A percentile compares a stretch with the other conserved stretches of the same genome.
Conservation (phyloP, 1,284 basidiomycete species). For the Cutaneotrichosporon mucoides region DNA sequence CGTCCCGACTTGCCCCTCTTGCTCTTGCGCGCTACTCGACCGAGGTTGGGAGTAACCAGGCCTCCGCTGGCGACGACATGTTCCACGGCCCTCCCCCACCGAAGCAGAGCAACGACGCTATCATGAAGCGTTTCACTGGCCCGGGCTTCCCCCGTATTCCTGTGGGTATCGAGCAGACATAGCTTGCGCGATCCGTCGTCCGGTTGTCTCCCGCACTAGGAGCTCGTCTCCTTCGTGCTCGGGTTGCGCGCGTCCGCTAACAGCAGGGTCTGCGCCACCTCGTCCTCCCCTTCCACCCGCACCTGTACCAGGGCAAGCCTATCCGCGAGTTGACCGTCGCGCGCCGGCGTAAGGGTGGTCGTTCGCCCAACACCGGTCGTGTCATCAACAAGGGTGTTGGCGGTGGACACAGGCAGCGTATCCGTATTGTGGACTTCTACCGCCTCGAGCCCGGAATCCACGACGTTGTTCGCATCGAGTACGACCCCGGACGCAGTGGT, state of each 20-base stretch:
- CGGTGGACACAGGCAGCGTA: constrained; percentile 83
- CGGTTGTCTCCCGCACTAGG: no score
- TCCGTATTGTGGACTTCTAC: constrained; percentile 84
- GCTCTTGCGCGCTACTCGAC: constrained; percentile 24
- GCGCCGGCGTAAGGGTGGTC: constrained; percentile 77
- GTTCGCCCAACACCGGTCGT: constrained; percentile 67
- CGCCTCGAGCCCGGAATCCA: constrained; percentile 71
- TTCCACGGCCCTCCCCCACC: constrained; percentile 25
- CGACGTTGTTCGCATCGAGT: constrained; percentile 90
- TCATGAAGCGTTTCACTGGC: constrained; percentile 43
- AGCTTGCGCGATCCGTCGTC: no score
- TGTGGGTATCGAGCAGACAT: constrained; percentile 23
- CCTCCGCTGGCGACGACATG: constrained; percentile 11
- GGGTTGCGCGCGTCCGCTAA: neutral
- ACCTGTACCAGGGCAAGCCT: constrained; percentile 78
- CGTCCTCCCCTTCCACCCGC: constrained; percentile 70
- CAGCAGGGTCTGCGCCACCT: constrained; percentile 72
- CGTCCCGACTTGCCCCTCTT: constrained; percentile 2
- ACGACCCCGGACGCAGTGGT: constrained; percentile 88
- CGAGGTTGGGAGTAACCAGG: constrained; percentile 1
- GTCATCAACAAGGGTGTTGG: constrained; percentile 87
- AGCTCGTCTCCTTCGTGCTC: no score
- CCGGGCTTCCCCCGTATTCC: constrained; percentile 45
- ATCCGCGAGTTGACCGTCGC: constrained; percentile 78
- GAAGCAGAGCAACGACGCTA: constrained; percentile 20